Evolutionary conservation across 2,329 filamentous ascomycete genomes (phyloP).

Genomic region (Colletotrichum horii): DNA sequence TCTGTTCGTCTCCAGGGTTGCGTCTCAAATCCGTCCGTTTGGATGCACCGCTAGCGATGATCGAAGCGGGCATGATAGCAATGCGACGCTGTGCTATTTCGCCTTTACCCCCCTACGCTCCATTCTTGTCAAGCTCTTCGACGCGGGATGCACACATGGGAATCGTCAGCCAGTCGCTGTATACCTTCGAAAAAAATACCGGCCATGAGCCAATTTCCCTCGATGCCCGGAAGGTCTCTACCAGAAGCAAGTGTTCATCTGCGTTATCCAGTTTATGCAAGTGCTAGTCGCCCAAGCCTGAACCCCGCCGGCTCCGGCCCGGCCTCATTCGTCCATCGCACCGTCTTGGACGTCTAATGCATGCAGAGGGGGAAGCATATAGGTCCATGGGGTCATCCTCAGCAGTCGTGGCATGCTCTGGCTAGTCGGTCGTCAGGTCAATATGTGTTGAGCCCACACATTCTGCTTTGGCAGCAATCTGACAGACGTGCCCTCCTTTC

Average conservation of each 20-base stretch:
- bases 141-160: background rate
- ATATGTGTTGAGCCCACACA: constrained; percentile 18
- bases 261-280: constrained; percentile 21
- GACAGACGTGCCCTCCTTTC: background rate
- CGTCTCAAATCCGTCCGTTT: background rate
- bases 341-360: constrained; percentile 26
- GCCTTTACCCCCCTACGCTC: background rate
- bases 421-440: constrained; percentile 28
- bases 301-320: constrained; percentile 16
- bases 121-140: background rate
- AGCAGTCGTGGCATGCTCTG: constrained; percentile 41
- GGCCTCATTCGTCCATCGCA: constrained; percentile 16
- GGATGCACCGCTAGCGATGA: background rate
- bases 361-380: constrained; percentile 24
- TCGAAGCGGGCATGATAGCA: background rate
- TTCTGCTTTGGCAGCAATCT: constrained; percentile 6
- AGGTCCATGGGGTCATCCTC: constrained; percentile 17
- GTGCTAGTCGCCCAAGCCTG: background rate
- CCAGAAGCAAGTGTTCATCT: background rate
- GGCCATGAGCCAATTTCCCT: background rate
- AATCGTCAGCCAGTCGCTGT: background rate
- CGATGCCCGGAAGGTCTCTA: background rate
- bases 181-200: background rate
- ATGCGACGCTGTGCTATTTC: background rate
- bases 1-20: background rate